These are phyloP conservation scores for Circinella umbellata DNA, from an alignment of 371 early-diverging fungal genomes.

Conservation along the genomic window DNA sequence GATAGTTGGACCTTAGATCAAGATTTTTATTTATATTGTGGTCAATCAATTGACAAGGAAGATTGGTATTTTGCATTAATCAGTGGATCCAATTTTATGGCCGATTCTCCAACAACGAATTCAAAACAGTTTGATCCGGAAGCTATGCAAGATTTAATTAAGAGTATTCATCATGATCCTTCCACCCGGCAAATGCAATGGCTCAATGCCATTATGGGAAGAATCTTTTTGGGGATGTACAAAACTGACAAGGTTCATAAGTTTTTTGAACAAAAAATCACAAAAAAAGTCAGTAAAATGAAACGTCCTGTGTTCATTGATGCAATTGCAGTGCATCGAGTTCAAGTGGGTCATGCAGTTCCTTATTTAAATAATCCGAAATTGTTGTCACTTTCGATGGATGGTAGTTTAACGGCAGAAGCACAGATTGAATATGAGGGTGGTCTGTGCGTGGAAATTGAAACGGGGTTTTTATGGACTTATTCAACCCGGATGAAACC, in stretches of 20 bases:
- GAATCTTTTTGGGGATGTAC: conserved; percentile 74
- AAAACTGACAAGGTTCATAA: conserved; percentile 64
- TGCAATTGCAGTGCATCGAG: conserved; percentile 74
- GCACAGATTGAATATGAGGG: conserved; percentile 81
- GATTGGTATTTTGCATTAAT: conserved; percentile 82
- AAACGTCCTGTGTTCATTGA: conserved; percentile 77
- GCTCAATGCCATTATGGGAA: conserved; percentile 90
- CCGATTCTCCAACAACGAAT: conserved; percentile 38
- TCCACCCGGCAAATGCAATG: conserved; percentile 69
- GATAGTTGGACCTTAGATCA: conserved; percentile 25
- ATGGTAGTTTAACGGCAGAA: conserved; percentile 76
- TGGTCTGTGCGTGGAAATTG: conserved; percentile 71
- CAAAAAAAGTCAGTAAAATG: conserved; percentile 64
- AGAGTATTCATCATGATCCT: conserved; percentile 57
- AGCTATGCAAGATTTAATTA: conserved; percentile 54
- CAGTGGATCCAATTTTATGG: conserved; percentile 42
- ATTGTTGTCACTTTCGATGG: conserved; percentile 63
- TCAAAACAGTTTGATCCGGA: conserved; percentile 52
- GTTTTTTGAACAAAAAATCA: conserved; percentile 66
- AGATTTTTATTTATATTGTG: conserved; percentile 54
- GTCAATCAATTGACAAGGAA: conserved; percentile 79
- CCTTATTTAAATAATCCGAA: conserved; percentile 82
- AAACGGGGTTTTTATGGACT: conserved; percentile 56
- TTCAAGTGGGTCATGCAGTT: conserved; percentile 80
- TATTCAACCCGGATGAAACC: conserved; percentile 64